Conservation (phyloP, 768 basidiomycete genomes). For the Collybia nuda region DNA sequence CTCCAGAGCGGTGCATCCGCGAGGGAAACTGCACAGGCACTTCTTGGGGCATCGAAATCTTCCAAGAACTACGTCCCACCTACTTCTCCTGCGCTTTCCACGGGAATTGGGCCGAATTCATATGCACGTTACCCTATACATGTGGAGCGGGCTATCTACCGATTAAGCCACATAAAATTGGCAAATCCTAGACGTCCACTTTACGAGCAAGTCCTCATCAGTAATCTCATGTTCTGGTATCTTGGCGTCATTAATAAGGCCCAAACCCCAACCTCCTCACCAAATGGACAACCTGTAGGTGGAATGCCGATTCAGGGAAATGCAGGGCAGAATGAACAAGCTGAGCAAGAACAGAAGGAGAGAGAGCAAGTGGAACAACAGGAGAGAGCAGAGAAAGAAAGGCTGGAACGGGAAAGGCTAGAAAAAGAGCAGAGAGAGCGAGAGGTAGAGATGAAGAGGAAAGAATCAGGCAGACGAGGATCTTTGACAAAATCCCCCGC, state of each 20-base stretch:
- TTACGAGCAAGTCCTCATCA: conserved; percentile 94
- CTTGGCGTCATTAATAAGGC: conserved; percentile 96
- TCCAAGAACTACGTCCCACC: conserved; percentile 66
- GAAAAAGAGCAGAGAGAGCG: conserved; percentile 45
- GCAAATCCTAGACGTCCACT: conserved; percentile 95
- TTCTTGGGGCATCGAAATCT: conserved; percentile 76
- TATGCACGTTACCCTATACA: conserved; percentile 94
- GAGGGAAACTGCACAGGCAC: conserved; percentile 82
- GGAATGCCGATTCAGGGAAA: conserved; percentile 19
- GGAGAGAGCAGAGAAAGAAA: conserved; percentile 43
- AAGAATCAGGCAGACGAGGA: conserved; percentile 48
- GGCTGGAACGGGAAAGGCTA: conserved; percentile 38
- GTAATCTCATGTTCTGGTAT: conserved; percentile 99
- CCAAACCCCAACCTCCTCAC: conserved; percentile 46
- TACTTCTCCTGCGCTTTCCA: conserved; percentile 54
- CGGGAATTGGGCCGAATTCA: conserved; percentile 40
- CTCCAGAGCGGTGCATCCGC: conserved; percentile 50
- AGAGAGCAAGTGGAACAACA: conserved; percentile 34
- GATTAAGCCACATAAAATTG: conserved; percentile 96
- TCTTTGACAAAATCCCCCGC: conserved; percentile 68
- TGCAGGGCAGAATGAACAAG: conserved; percentile 33
- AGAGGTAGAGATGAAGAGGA: conserved; percentile 58
- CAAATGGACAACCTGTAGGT: conserved; percentile 26
- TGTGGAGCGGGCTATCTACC: conserved; percentile 96
- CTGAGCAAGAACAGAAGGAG: conserved; percentile 39